Percentiles rank a stretch among this genome's conserved stretches.
Conservation (phyloP, 2,329 filamentous ascomycete species). For the Pseudopyricularia cyperi region DNA sequence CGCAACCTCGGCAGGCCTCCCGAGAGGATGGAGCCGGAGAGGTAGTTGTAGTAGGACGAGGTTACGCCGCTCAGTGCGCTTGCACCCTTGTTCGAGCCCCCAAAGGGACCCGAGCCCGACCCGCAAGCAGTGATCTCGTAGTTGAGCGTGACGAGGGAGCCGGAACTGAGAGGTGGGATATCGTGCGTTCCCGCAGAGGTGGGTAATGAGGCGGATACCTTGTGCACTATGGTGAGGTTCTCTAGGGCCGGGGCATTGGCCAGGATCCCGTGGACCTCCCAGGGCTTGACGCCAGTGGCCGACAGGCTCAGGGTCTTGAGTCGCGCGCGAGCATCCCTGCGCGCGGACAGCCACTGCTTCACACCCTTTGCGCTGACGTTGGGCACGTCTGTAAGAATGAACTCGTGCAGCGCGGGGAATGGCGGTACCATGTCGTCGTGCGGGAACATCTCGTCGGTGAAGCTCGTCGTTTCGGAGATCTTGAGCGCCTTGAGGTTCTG, state of each 20-base stretch:
- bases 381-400: constrained; percentile 60
- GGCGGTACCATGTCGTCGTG: constrained; percentile 49
- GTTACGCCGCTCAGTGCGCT: constrained; percentile 23
- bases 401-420: constrained; percentile 61
- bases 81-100: constrained; percentile 18
- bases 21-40: constrained; percentile 68
- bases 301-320: constrained; percentile 59
- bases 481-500: constrained; percentile 60
- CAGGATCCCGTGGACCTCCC: constrained; percentile 48
- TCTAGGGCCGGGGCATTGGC: constrained; percentile 42
- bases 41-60: constrained; percentile 67
- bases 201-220: constrained; percentile 36
- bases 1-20: constrained; percentile 61
- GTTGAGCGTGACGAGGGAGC: constrained; percentile 57
- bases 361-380: constrained; percentile 62
- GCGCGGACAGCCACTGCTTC: constrained; percentile 47
- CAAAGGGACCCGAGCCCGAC: constrained; percentile 21
- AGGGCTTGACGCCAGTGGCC: constrained; percentile 55
- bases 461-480: constrained; percentile 52
- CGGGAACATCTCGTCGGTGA: constrained; percentile 68
- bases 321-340: constrained; percentile 41
- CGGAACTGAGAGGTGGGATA: constrained; percentile 53
- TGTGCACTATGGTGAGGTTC: constrained; percentile 40
- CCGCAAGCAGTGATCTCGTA: constrained; percentile 65
- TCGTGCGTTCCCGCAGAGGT: constrained; percentile 24